Conservation (phyloP, 768 basidiomycete genomes). For the Rhizopogon sp. region DNA sequence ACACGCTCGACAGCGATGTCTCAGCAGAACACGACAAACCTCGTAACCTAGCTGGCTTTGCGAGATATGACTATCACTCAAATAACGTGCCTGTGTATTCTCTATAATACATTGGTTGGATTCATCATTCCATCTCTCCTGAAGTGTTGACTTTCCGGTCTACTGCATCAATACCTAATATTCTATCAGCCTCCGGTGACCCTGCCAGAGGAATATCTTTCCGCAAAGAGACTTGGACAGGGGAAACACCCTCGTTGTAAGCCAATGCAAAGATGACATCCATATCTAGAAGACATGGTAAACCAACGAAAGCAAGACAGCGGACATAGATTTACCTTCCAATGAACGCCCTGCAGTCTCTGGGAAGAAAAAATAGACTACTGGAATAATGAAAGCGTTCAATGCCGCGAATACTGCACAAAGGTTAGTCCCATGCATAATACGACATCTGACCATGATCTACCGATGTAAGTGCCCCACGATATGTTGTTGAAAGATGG, state of each 20-base stretch:
- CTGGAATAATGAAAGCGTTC: slow-evolving; percentile 52
- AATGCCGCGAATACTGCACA: slow-evolving; percentile 46
- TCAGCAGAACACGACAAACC: not conserved
- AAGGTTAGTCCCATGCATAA: not conserved
- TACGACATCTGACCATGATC: slow-evolving; percentile 3
- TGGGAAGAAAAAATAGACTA: slow-evolving; percentile 57
- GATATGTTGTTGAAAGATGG: slow-evolving; percentile 54
- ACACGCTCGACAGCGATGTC: not conserved
- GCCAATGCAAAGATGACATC: slow-evolving; percentile 44
- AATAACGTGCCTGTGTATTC: not conserved
- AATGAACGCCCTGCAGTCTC: slow-evolving; percentile 57
- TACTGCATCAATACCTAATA: slow-evolving; percentile 27
- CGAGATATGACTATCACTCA: not conserved
- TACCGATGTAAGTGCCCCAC: slow-evolving; percentile 58
- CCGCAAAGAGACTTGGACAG: slow-evolving; percentile 38
- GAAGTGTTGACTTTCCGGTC: not conserved
- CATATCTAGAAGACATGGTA: slow-evolving; percentile 18
- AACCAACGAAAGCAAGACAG: not conserved
- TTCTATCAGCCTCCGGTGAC: slow-evolving; percentile 38
- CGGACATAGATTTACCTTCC: slow-evolving; percentile 33
- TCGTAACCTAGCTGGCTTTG: not conserved
- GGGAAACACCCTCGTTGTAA: slow-evolving; percentile 38
- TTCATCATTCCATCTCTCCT: not conserved
- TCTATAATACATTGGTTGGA: not conserved
- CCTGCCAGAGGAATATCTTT: slow-evolving; percentile 41